Percentiles rank a stretch among this genome's conserved stretches.
phyloP scores from a whole-genome alignment of 306 rosid species.

The Lotus japonicus region DNA sequence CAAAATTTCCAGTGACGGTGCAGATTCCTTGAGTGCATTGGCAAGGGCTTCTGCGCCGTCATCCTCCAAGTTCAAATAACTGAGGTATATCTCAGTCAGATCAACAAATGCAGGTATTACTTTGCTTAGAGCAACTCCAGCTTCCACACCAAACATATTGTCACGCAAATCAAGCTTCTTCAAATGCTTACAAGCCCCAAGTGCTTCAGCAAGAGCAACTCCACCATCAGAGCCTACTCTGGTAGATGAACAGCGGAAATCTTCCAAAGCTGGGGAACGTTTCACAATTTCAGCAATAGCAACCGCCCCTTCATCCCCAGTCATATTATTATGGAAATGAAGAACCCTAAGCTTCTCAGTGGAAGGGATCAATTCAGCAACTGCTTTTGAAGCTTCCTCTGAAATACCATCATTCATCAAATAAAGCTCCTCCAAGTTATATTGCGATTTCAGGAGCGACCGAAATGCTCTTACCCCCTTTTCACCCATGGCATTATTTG shows the following conservation, averaged over 20 bases:
- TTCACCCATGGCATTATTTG: slow-evolving; percentile 86
- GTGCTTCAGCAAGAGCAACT: slow-evolving; percentile 67
- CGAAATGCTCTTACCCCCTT: slow-evolving; percentile 77
- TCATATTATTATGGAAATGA: slow-evolving; percentile 76
- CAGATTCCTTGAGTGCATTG: slow-evolving; percentile 62
- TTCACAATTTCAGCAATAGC: slow-evolving; percentile 62
- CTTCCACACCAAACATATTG: slow-evolving; percentile 87
- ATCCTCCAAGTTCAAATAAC: slow-evolving; percentile 85
- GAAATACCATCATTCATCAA: slow-evolving; percentile 91
- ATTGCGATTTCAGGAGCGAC: slow-evolving; percentile 62
- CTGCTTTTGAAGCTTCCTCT: slow-evolving; percentile 90
- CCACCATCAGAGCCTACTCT: slow-evolving; percentile 85
- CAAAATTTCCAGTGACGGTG: slow-evolving; percentile 65
- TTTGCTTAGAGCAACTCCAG: slow-evolving; percentile 71
- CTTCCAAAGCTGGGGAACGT: slow-evolving; percentile 57
- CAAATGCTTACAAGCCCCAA: slow-evolving; percentile 56
- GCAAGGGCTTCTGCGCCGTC: slow-evolving; percentile 67
- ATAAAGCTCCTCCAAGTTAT: slow-evolving; percentile 74
- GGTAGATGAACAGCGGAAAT: slow-evolving; percentile 85
- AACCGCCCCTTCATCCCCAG: slow-evolving; percentile 60
- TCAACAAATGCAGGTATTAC: slow-evolving; percentile 43
- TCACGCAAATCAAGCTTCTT: slow-evolving; percentile 83
- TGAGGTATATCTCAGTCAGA: slow-evolving; percentile 67
- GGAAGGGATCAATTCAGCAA: slow-evolving; percentile 78
- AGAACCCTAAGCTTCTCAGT: slow-evolving; percentile 75